Evolutionary conservation across 2,329 filamentous ascomycete species (phyloP).

Genomic region (Xylaria sp.): DNA sequence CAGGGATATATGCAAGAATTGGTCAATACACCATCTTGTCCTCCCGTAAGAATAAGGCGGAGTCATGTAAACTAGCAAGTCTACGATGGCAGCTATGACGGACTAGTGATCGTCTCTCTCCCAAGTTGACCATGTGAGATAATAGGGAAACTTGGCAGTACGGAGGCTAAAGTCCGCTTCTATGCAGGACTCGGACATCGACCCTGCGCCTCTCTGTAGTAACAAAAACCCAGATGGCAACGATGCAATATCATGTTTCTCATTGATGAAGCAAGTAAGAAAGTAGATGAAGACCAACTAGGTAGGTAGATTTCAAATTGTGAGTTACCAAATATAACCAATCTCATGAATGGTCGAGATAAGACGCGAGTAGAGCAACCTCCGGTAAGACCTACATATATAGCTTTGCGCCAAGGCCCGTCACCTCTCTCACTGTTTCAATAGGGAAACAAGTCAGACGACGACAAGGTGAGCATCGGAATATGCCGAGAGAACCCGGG

Average conservation of each 20-base stretch:
- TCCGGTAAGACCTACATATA: conserved; percentile 21
- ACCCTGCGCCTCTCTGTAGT: conserved; percentile 18
- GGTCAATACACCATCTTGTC: neutral
- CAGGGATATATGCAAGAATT: neutral
- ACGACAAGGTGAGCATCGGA: neutral
- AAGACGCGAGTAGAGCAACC: neutral
- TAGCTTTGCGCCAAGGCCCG: neutral
- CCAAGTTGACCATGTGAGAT: neutral
- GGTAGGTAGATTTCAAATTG: neutral
- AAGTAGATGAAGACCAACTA: neutral
- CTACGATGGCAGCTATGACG: neutral
- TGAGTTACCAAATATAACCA: conserved; percentile 16
- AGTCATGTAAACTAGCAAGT: neutral
- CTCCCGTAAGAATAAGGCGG: neutral
- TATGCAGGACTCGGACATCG: conserved; percentile 26
- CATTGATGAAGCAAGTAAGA: neutral
- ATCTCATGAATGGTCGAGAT: neutral
- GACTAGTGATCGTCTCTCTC: neutral
- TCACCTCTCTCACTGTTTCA: neutral
- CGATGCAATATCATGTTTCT: neutral
- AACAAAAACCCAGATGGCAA: neutral
- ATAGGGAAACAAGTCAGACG: neutral
- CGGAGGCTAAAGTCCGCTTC: conserved; percentile 8
- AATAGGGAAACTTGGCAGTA: neutral
- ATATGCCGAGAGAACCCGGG: neutral